These are phyloP conservation scores for Cymbidium sinense DNA, from an alignment of 106 monocot genomes.

Conservation along the genomic window DNA sequence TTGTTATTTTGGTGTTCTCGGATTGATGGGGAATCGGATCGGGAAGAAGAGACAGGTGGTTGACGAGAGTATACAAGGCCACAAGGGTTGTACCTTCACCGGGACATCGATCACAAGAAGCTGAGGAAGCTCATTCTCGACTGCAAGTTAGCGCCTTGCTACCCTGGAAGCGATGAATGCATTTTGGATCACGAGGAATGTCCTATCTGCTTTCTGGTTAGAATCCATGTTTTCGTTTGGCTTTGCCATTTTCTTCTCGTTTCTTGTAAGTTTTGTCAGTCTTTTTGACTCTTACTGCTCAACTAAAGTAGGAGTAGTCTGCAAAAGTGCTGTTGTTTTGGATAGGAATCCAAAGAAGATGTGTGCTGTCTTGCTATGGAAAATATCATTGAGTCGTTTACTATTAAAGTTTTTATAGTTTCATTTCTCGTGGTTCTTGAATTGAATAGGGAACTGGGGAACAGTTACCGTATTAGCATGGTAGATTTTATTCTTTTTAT, in stretches of 20 bases:
- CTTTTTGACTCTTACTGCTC: not conserved
- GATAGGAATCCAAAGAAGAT: not conserved
- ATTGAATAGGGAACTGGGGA: not conserved
- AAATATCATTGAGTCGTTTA: not conserved
- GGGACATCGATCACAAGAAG: constrained; percentile 69
- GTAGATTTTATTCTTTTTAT: not conserved
- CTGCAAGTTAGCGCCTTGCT: constrained; percentile 85
- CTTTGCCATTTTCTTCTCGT: not conserved
- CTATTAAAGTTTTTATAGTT: not conserved
- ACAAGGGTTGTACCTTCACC: constrained; percentile 75
- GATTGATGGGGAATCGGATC: constrained; percentile 5
- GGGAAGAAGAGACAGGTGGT: constrained; percentile 30
- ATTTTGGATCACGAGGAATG: constrained; percentile 68
- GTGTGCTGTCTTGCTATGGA: not conserved
- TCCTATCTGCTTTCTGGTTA: constrained; percentile 89
- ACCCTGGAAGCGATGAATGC: constrained; percentile 62
- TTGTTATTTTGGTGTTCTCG: not conserved
- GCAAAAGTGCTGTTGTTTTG: not conserved
- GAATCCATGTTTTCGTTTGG: not conserved
- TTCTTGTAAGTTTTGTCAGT: not conserved
- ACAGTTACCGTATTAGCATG: not conserved
- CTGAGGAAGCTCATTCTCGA: constrained; percentile 79
- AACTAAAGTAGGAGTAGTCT: not conserved
- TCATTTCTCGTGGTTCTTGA: not conserved
- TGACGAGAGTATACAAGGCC: constrained; percentile 83